Conservation (phyloP, 2,329 filamentous ascomycete genomes). For the Diaporthe sp. region DNA sequence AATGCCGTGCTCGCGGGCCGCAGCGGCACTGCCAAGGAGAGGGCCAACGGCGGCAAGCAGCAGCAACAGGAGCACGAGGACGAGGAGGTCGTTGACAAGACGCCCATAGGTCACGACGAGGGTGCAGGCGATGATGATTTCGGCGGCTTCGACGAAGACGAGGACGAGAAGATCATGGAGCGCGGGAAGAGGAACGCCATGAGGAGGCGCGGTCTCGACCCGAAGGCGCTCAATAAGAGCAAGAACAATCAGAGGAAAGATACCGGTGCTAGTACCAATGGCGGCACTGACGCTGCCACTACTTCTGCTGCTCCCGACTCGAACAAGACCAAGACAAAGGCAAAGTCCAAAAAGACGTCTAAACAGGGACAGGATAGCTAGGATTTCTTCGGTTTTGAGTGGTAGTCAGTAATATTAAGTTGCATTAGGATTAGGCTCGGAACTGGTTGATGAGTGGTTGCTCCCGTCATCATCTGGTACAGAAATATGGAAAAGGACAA, state of each 20-base stretch:
- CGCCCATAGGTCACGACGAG: slow-evolving; percentile 66
- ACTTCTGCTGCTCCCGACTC: neutral
- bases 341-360: slow-evolving; percentile 28
- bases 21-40: slow-evolving; percentile 33
- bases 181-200: slow-evolving; percentile 79
- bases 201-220: slow-evolving; percentile 79
- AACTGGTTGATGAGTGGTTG: neutral
- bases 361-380: slow-evolving; percentile 20
- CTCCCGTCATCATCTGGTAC: neutral
- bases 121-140: slow-evolving; percentile 67
- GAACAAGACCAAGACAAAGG: slow-evolving; percentile 16
- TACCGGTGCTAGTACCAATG: neutral
- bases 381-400: slow-evolving; percentile 31
- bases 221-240: slow-evolving; percentile 63
- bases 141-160: slow-evolving; percentile 79
- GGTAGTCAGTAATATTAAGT: slow-evolving; percentile 30
- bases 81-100: slow-evolving; percentile 72
- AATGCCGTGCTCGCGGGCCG: slow-evolving; percentile 57
- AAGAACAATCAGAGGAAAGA: slow-evolving; percentile 34
- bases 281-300: neutral
- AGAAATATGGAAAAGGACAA: slow-evolving; percentile 2
- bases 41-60: slow-evolving; percentile 8
- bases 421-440: slow-evolving; percentile 27
- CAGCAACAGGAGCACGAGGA: slow-evolving; percentile 38
- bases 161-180: slow-evolving; percentile 77